phyloP scores from a whole-genome alignment of 352 stramenopile species.

The Phytophthora agathidicida region DNA sequence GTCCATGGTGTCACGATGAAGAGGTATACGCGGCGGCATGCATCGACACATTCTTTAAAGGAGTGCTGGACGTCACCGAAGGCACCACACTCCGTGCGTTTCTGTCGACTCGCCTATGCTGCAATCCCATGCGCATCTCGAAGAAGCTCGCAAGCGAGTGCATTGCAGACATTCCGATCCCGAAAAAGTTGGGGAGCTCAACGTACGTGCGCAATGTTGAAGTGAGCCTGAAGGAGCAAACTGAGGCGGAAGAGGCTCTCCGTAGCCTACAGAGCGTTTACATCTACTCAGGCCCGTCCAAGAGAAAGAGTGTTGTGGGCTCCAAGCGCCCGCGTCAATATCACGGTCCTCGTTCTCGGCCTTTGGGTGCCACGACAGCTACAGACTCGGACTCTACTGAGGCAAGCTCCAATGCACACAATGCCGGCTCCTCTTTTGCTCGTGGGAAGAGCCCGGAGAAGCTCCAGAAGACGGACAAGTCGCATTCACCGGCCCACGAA shows the following conservation, averaged over 20 bases:
- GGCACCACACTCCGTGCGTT: conserved; percentile 73
- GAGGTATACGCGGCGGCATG: conserved; percentile 68
- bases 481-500: conserved; percentile 22
- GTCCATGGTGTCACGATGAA: conserved; percentile 72
- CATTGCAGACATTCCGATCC: conserved; percentile 72
- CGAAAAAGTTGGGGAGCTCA: conserved; percentile 74
- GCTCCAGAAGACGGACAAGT: conserved; percentile 26
- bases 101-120: conserved; percentile 63
- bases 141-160: conserved; percentile 79
- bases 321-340: conserved; percentile 27
- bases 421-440: background rate
- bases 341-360: conserved; percentile 10
- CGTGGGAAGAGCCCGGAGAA: conserved; percentile 20
- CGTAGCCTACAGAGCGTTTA: conserved; percentile 44
- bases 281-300: conserved; percentile 29
- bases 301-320: conserved; percentile 1
- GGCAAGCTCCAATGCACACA: conserved; percentile 17
- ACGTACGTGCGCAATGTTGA: conserved; percentile 57
- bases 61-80: conserved; percentile 58
- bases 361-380: background rate
- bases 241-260: conserved; percentile 44
- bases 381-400: conserved; percentile 28
- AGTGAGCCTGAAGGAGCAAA: conserved; percentile 39
- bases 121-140: conserved; percentile 79
- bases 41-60: conserved; percentile 76